Evolutionary conservation across 352 stramenopile genomes (phyloP).

Genomic region (Peronospora destructor): DNA sequence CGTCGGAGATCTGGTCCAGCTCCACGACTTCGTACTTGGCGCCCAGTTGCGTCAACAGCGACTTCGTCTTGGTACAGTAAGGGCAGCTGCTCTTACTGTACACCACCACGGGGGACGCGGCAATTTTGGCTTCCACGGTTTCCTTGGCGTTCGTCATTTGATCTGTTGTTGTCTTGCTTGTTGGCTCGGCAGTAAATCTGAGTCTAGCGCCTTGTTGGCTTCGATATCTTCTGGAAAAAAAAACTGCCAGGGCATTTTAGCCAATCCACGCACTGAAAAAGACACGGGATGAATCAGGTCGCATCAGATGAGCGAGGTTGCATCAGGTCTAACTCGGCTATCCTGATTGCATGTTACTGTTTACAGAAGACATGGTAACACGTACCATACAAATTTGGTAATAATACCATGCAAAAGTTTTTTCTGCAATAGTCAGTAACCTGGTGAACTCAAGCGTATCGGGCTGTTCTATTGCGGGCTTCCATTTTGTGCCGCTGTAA

Average conservation of each 20-base stretch:
- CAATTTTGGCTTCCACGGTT: slow-evolving; percentile 58
- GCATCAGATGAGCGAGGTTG: background rate
- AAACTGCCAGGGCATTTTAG: background rate
- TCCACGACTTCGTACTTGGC: slow-evolving; percentile 54
- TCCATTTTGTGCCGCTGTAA: slow-evolving; percentile 4
- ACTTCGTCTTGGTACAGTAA: slow-evolving; percentile 86
- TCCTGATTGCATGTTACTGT: too few relatives aligned
- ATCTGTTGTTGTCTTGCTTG: slow-evolving; percentile 4
- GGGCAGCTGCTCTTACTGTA: slow-evolving; percentile 95
- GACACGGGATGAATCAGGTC: background rate
- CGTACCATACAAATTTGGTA: slow-evolving; percentile 8
- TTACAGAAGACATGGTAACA: too few relatives aligned
- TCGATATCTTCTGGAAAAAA: background rate
- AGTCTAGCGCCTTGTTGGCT: slow-evolving; percentile 7
- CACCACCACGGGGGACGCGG: slow-evolving; percentile 47
- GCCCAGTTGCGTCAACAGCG: slow-evolving; percentile 46
- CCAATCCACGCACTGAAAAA: slow-evolving; percentile 5
- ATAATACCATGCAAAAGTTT: too few relatives aligned
- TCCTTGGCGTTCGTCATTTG: slow-evolving; percentile 58
- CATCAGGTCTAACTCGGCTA: too few relatives aligned
- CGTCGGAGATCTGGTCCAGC: slow-evolving; percentile 45
- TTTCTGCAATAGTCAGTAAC: background rate
- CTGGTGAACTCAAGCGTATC: background rate
- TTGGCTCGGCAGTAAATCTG: slow-evolving; percentile 6
- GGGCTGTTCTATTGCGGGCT: slow-evolving; percentile 8